phyloP scores from a whole-genome alignment of 495 filamentous ascomycete genomes.

The Durotheca rogersii region DNA sequence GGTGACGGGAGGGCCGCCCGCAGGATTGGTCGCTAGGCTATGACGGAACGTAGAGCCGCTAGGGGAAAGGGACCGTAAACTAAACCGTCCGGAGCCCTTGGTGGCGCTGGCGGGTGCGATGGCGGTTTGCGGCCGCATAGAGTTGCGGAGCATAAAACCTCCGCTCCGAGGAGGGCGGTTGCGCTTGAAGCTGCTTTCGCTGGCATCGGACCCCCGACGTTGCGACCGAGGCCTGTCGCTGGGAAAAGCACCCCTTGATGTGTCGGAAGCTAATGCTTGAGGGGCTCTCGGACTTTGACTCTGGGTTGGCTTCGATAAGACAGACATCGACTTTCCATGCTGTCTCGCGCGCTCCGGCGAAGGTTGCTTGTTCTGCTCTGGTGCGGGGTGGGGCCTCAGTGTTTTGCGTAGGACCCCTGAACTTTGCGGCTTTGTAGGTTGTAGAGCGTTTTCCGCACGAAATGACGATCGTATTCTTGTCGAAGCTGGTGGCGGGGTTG shows the following conservation, averaged over 20 bases:
- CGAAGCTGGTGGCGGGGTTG: constrained; percentile 13
- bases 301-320: constrained; percentile 10
- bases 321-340: constrained; percentile 10
- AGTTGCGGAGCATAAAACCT: constrained; percentile 41
- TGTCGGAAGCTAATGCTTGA: constrained; percentile 4
- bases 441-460: constrained; percentile 26
- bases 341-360: constrained; percentile 8
- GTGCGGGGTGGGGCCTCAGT: constrained; percentile 27
- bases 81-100: constrained; percentile 38
- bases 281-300: background rate
- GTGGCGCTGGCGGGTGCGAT: constrained; percentile 14
- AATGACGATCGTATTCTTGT: constrained; percentile 44
- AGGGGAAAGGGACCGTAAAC: constrained; percentile 44
- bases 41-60: constrained; percentile 33
- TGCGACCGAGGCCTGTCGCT: constrained; percentile 23
- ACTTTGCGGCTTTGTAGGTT: constrained; percentile 23
- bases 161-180: constrained; percentile 24
- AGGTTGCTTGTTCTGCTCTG: constrained; percentile 21
- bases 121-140: constrained; percentile 41
- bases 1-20: constrained; percentile 3
- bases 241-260: constrained; percentile 16
- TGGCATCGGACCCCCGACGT: constrained; percentile 47
- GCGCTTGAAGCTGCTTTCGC: constrained; percentile 54
- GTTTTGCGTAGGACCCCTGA: constrained; percentile 40
- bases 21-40: constrained; percentile 12